These are phyloP conservation scores for Letharia lupina DNA, from an alignment of 495 filamentous ascomycete species.

Conservation along the genomic window DNA sequence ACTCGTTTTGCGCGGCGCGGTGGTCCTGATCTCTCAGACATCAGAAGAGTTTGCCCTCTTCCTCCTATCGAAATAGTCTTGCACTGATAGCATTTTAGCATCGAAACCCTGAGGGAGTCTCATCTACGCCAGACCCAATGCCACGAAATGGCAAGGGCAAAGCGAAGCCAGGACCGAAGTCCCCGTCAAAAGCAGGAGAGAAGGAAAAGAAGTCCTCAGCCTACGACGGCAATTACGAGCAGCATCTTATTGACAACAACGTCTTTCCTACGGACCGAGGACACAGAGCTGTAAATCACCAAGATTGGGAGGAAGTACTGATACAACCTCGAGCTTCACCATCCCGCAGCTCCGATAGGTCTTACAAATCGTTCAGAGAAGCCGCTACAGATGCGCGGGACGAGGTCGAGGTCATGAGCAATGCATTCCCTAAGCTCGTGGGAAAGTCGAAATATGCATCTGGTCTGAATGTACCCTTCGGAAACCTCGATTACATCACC, in stretches of 20 bases:
- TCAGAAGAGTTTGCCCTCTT: not conserved
- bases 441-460: not conserved
- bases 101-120: not conserved
- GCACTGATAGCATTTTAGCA: not conserved
- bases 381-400: not conserved
- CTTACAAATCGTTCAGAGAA: not conserved
- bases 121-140: not conserved
- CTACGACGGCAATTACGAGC: not conserved
- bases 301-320: not conserved
- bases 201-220: not conserved
- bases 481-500: not conserved
- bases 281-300: not conserved
- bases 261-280: not conserved
- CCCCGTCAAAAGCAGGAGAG: not conserved
- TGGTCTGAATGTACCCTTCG: not conserved
- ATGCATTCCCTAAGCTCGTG: not conserved
- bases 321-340: not conserved
- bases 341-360: not conserved
- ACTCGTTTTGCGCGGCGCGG: not conserved
- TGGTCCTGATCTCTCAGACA: slow-evolving; percentile 3
- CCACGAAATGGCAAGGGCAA: not conserved
- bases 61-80: not conserved
- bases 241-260: not conserved
- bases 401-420: not conserved
- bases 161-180: not conserved